These are phyloP conservation scores for Zygoascus bituminiphila DNA, from an alignment of 805 yeast species.

Conservation along the genomic window DNA sequence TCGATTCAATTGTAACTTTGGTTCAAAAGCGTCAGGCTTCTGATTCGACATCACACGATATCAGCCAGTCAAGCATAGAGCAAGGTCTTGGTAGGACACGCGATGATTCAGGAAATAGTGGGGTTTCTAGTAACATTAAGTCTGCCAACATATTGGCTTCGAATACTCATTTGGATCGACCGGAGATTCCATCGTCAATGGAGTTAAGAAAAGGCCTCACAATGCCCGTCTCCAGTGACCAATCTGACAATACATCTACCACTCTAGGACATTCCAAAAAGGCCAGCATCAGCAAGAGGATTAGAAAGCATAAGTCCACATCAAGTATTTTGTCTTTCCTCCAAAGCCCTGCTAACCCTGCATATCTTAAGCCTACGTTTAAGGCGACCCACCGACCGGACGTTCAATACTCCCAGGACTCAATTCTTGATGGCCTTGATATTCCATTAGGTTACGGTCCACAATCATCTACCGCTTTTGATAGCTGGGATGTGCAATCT, in stretches of 20 bases:
- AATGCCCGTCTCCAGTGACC: not conserved
- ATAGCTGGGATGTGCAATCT: conserved; percentile 17
- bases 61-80: not conserved
- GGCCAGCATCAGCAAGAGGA: not conserved
- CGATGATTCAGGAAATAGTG: not conserved
- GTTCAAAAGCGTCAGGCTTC: not conserved
- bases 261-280: not conserved
- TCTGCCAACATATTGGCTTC: not conserved
- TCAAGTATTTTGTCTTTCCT: conserved; percentile 2
- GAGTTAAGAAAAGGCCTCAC: too few relatives aligned
- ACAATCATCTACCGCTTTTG: conserved; percentile 7
- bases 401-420: not conserved
- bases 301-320: conserved; percentile 2
- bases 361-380: not conserved
- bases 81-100: not conserved
- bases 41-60: not conserved
- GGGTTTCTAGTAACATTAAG: not conserved
- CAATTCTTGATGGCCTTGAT: not conserved
- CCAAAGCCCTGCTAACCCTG: not conserved
- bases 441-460: not conserved
- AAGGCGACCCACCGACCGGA: not conserved
- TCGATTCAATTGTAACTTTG: not conserved
- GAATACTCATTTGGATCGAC: too few relatives aligned
- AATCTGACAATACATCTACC: not conserved
- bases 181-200: too few relatives aligned